Percentiles rank a stretch among this genome's conserved stretches.
phyloP scores from a whole-genome alignment of 2,329 filamentous ascomycete species.

The Penicillium sp. region DNA sequence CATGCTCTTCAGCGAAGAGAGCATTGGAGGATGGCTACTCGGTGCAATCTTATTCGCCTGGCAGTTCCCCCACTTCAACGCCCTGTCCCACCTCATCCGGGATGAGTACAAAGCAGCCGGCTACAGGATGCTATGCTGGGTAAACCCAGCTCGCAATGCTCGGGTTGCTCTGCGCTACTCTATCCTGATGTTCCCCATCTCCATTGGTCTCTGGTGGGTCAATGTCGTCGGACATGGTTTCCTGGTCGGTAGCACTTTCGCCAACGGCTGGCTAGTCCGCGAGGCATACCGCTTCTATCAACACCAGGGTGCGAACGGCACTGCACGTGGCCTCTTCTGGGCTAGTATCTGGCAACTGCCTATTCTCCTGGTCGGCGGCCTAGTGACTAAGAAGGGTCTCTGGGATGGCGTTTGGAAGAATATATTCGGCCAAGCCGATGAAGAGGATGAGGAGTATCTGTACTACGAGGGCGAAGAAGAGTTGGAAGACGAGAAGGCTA shows the following conservation, averaged over 20 bases:
- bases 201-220: slow-evolving; percentile 71
- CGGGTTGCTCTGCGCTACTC: slow-evolving; percentile 88
- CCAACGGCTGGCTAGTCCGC: slow-evolving; percentile 81
- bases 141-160: slow-evolving; percentile 78
- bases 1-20: slow-evolving; percentile 68
- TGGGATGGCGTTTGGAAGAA: slow-evolving; percentile 78
- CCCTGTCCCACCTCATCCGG: slow-evolving; percentile 80
- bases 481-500: slow-evolving; percentile 9
- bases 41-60: slow-evolving; percentile 84
- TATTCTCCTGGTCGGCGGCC: slow-evolving; percentile 80
- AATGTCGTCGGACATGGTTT: slow-evolving; percentile 86
- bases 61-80: slow-evolving; percentile 99
- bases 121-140: slow-evolving; percentile 75
- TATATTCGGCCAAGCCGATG: slow-evolving; percentile 58
- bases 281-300: slow-evolving; percentile 82
- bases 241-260: slow-evolving; percentile 71
- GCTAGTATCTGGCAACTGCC: slow-evolving; percentile 96
- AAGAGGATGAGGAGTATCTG: slow-evolving; percentile 54
- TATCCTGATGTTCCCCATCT: slow-evolving; percentile 80
- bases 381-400: slow-evolving; percentile 90
- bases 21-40: slow-evolving; percentile 81
- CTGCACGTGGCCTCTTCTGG: slow-evolving; percentile 86
- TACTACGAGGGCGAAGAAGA: slow-evolving; percentile 57
- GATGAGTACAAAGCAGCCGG: slow-evolving; percentile 78
- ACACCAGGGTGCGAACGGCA: slow-evolving; percentile 72